Evolutionary conservation across 2,329 filamentous ascomycete species (phyloP).

Genomic region (Xylaria sp.): DNA sequence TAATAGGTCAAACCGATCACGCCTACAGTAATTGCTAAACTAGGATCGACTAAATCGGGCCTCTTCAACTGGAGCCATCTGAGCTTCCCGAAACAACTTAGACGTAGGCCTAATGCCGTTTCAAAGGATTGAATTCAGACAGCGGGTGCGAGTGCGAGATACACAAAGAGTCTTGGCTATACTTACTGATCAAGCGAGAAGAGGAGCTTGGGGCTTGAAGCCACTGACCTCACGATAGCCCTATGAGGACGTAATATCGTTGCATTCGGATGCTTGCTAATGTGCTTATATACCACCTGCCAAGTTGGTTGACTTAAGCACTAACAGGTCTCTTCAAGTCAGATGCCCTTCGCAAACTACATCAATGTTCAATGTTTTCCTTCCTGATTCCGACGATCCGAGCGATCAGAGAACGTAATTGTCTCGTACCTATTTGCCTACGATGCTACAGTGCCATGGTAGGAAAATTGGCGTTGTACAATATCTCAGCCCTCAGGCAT

Average conservation of each 20-base stretch:
- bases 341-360: slow-evolving; percentile 12
- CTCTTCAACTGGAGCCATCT: not conserved
- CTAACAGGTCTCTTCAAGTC: slow-evolving; percentile 1
- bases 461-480: not conserved
- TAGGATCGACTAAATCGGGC: not conserved
- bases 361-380: not conserved
- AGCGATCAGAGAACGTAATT: not conserved
- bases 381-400: not conserved
- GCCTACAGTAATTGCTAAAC: too few species aligned
- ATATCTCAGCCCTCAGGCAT: not conserved
- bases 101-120: not conserved
- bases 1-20: not conserved
- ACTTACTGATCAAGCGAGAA: not conserved
- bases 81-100: slow-evolving; percentile 7
- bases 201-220: not conserved
- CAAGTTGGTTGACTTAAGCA: slow-evolving; percentile 11
- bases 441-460: not conserved
- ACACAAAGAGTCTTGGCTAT: not conserved
- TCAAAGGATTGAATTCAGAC: not conserved
- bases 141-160: not conserved
- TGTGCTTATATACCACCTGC: not conserved
- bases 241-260: not conserved
- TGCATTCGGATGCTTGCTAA: not conserved
- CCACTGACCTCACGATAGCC: not conserved
- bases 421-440: not conserved